These are phyloP conservation scores for Penicillium parvum DNA, from an alignment of 495 filamentous ascomycete genomes.

Conservation along the genomic window DNA sequence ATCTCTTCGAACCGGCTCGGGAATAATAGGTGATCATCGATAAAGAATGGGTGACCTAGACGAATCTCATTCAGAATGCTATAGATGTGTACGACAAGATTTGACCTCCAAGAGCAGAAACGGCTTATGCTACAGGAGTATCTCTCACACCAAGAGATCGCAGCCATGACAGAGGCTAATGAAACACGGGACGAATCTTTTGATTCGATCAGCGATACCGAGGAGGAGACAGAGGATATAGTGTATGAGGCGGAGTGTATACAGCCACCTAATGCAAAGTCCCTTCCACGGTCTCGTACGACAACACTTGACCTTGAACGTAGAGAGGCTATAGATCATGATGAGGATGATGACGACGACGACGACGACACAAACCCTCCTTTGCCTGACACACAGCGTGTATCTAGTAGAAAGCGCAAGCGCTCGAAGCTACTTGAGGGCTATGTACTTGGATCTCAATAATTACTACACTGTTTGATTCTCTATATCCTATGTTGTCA, in stretches of 20 bases:
- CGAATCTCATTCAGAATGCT: too few species aligned
- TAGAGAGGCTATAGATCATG: slow-evolving; percentile 2
- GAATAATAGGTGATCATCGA: too few species aligned
- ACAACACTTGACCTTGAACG: not conserved
- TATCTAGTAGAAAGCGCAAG: slow-evolving; percentile 9
- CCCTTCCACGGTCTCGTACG: not conserved
- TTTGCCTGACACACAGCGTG: slow-evolving; percentile 2
- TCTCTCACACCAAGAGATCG: not conserved
- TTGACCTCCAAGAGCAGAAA: not conserved
- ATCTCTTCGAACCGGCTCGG: too few species aligned
- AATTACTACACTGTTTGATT: too few species aligned
- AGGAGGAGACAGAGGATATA: slow-evolving; percentile 1
- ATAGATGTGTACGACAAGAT: not conserved
- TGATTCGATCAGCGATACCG: slow-evolving; percentile 3
- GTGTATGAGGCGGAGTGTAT: not conserved
- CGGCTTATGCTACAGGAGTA: not conserved
- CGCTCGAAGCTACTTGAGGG: slow-evolving; percentile 7
- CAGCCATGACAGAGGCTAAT: not conserved
- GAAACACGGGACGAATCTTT: slow-evolving; percentile 1
- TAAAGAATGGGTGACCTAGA: too few species aligned
- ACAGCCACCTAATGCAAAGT: not conserved
- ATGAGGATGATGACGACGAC: slow-evolving; percentile 1
- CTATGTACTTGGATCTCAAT: slow-evolving; percentile 8
- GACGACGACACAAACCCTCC: slow-evolving; percentile 1
- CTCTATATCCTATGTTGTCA: too few species aligned